Conservation (phyloP, 257 asterid genomes). For the Solanum piurae region DNA sequence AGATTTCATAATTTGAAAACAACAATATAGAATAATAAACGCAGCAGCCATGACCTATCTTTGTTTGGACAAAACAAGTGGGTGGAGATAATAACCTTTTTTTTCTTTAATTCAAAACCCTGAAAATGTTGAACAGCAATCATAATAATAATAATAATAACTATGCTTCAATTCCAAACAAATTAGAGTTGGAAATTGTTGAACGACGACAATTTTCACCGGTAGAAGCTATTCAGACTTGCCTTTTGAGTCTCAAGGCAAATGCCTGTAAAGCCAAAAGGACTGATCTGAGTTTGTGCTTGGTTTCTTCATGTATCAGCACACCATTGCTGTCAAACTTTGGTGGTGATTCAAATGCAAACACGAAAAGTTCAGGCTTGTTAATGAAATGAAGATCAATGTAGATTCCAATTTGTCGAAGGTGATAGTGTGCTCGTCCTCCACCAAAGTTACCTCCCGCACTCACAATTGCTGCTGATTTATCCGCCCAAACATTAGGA, state of each 20-base stretch:
- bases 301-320: slow-evolving; percentile 40
- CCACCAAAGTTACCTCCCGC: slow-evolving; percentile 70
- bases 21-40: not conserved
- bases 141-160: not conserved
- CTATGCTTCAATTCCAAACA: not conserved
- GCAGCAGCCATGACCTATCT: not conserved
- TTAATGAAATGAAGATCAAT: slow-evolving; percentile 85
- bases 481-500: slow-evolving; percentile 73
- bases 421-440: slow-evolving; percentile 72
- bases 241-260: not conserved
- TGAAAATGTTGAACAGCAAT: not conserved
- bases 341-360: slow-evolving; percentile 50
- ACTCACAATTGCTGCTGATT: slow-evolving; percentile 72
- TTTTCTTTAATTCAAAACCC: not conserved
- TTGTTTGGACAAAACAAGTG: not conserved
- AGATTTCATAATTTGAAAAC: not conserved
- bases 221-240: not conserved
- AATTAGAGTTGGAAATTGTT: not conserved
- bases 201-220: not conserved
- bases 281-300: not conserved
- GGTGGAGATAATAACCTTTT: not conserved
- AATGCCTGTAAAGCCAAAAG: slow-evolving; percentile 3
- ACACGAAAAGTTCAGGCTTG: slow-evolving; percentile 67
- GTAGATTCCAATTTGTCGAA: slow-evolving; percentile 70
- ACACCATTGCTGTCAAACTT: slow-evolving; percentile 57